phyloP scores from a whole-genome alignment of 768 basidiomycete genomes.

The Termitomyces sp. region DNA sequence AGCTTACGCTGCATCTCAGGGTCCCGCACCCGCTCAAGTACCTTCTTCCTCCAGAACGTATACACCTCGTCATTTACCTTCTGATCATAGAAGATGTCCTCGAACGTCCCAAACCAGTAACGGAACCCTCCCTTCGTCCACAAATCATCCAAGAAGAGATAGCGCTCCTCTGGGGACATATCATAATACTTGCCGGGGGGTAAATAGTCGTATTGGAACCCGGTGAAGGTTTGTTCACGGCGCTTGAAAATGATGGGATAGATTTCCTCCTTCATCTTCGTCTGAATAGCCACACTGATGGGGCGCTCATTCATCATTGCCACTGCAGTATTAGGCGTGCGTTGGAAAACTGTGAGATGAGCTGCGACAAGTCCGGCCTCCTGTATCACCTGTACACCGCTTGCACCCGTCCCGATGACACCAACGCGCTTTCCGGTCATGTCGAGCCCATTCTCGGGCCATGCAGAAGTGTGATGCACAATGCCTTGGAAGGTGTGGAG shows the following conservation, averaged over 20 bases:
- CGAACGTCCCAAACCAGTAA: slow-evolving; percentile 13
- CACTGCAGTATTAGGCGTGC: slow-evolving; percentile 18
- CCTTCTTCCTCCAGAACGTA: slow-evolving; percentile 9
- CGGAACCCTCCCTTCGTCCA: slow-evolving; percentile 18
- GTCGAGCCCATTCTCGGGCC: slow-evolving; percentile 17
- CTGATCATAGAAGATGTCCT: slow-evolving; percentile 12
- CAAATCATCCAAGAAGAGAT: slow-evolving; percentile 13
- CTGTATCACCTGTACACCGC: slow-evolving; percentile 21
- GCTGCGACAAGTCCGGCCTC: slow-evolving; percentile 14
- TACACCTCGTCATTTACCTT: slow-evolving; percentile 17
- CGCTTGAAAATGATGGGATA: slow-evolving; percentile 16
- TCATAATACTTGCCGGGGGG: slow-evolving; percentile 6
- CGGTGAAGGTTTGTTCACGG: slow-evolving; percentile 15
- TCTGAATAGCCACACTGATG: slow-evolving; percentile 8
- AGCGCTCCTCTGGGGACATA: slow-evolving; percentile 15
- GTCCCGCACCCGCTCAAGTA: slow-evolving; percentile 14
- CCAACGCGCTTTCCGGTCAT: slow-evolving; percentile 20
- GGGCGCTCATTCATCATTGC: slow-evolving; percentile 17
- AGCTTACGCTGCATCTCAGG: slow-evolving; percentile 2
- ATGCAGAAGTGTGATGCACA: slow-evolving; percentile 16
- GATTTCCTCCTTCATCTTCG: slow-evolving; percentile 13
- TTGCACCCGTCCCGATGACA: slow-evolving; percentile 23
- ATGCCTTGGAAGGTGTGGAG: slow-evolving; percentile 19
- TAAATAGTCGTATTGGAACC: slow-evolving; percentile 7
- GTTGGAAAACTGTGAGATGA: slow-evolving; percentile 23